These are phyloP conservation scores for Solanum rostratum DNA, from an alignment of 257 asterid genomes.

Conservation along the genomic window DNA sequence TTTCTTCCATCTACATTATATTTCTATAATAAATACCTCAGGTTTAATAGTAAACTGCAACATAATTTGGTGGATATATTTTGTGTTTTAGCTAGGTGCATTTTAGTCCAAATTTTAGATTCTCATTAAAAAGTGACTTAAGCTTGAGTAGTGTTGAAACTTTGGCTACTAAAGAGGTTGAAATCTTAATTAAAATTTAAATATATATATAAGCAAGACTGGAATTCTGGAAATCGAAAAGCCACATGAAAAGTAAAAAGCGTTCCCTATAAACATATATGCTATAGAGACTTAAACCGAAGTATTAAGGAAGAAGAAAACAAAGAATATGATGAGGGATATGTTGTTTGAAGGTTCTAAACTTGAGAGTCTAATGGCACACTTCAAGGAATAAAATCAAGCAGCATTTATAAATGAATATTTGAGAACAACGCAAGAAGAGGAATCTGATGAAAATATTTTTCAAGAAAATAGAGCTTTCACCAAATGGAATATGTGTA, in stretches of 20 bases:
- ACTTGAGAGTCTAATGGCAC: not conserved
- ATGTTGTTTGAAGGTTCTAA: constrained; percentile 4
- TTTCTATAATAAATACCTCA: not conserved
- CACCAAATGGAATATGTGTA: not conserved
- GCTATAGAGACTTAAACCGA: not conserved
- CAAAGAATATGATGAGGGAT: constrained; percentile 10
- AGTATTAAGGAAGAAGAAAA: not conserved
- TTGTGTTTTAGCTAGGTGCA: not conserved
- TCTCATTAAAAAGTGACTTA: not conserved
- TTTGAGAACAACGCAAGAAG: constrained; percentile 2
- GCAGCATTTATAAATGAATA: not conserved
- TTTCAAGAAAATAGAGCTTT: not conserved
- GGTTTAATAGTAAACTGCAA: not conserved
- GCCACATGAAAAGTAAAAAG: not conserved
- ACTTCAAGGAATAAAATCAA: not conserved
- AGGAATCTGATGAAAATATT: constrained; percentile 12
- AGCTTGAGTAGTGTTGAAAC: not conserved
- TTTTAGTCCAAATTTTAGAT: not conserved
- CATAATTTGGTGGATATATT: not conserved
- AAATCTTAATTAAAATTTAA: not conserved
- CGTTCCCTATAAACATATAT: not conserved
- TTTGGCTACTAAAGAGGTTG: not conserved
- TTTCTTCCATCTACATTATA: not conserved
- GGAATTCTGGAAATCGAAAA: not conserved
- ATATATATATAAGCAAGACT: not conserved